These are phyloP conservation scores for Iodosphaeria phyllophila DNA, from an alignment of 2,329 filamentous ascomycete species.

Conservation along the genomic window DNA sequence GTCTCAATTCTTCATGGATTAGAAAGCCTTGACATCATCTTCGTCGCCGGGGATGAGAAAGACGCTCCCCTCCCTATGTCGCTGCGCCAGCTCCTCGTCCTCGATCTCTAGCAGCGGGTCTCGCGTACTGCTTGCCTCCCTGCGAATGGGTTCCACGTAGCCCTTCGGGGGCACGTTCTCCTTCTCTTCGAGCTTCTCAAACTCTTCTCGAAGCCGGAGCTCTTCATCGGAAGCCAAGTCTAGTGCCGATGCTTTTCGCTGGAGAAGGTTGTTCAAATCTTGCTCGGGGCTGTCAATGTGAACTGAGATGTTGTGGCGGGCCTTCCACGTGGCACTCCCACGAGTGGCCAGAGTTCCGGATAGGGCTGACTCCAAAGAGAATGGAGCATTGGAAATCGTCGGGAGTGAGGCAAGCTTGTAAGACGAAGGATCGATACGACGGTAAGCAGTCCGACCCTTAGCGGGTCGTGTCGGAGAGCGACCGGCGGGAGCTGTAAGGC, in stretches of 20 bases:
- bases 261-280: constrained; percentile 79
- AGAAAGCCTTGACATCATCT: too few relatives aligned
- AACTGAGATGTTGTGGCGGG: too few relatives aligned
- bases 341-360: constrained; percentile 55
- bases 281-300: constrained; percentile 84
- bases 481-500: constrained; percentile 50
- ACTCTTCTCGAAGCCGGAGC: constrained; percentile 31
- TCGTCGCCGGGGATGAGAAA: constrained; percentile 45
- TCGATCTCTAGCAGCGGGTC: constrained; percentile 52
- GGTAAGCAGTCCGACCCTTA: too few relatives aligned
- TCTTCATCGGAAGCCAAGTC: constrained; percentile 87
- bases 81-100: too few relatives aligned
- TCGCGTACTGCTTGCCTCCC: constrained; percentile 40
- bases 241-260: constrained; percentile 71
- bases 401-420: too few relatives aligned
- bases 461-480: too few relatives aligned
- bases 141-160: constrained; percentile 46
- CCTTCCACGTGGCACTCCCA: too few relatives aligned
- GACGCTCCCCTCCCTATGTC: constrained; percentile 38
- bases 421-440: constrained; percentile 52
- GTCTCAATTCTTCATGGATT: too few relatives aligned
- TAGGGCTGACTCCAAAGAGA: constrained; percentile 71
- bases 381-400: too few relatives aligned
- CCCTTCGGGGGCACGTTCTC: constrained; percentile 74
- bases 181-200: constrained; percentile 47